These are phyloP conservation scores for Fusarium armeniacum DNA, from an alignment of 2,329 filamentous ascomycete genomes.

Conservation along the genomic window DNA sequence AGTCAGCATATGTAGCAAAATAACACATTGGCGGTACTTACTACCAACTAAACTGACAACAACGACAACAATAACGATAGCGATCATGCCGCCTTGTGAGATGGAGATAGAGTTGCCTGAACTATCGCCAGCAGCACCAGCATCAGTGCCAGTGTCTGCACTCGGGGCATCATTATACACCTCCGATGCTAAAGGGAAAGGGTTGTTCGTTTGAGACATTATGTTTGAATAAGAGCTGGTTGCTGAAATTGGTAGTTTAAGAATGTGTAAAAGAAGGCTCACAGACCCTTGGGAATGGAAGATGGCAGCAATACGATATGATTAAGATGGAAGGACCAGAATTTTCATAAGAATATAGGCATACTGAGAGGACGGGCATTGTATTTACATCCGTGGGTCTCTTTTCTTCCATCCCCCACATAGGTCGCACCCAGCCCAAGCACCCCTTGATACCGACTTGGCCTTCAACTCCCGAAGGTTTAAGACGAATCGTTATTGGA, in stretches of 20 bases:
- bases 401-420: slow-evolving; percentile 36
- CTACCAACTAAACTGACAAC: slow-evolving; percentile 77
- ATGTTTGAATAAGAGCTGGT: slow-evolving; percentile 23
- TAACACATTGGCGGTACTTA: slow-evolving; percentile 58
- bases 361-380: slow-evolving; percentile 38
- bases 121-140: slow-evolving; percentile 75
- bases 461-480: slow-evolving; percentile 30
- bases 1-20: slow-evolving; percentile 30
- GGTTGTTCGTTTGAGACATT: slow-evolving; percentile 59
- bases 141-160: slow-evolving; percentile 63
- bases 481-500: slow-evolving; percentile 44
- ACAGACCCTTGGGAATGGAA: slow-evolving; percentile 39
- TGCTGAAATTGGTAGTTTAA: slow-evolving; percentile 14
- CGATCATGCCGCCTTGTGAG: slow-evolving; percentile 77
- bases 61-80: slow-evolving; percentile 80
- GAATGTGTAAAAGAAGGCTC: slow-evolving; percentile 29
- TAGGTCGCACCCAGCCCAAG: slow-evolving; percentile 20
- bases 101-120: slow-evolving; percentile 70
- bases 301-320: slow-evolving; percentile 27
- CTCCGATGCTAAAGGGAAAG: slow-evolving; percentile 62
- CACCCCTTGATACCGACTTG: slow-evolving; percentile 36
- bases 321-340: slow-evolving; percentile 9
- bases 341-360: slow-evolving; percentile 3
- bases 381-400: slow-evolving; percentile 46
- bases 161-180: slow-evolving; percentile 56